phyloP scores from a whole-genome alignment of 163 green algal species.

The Scenedesmus sp. region DNA sequence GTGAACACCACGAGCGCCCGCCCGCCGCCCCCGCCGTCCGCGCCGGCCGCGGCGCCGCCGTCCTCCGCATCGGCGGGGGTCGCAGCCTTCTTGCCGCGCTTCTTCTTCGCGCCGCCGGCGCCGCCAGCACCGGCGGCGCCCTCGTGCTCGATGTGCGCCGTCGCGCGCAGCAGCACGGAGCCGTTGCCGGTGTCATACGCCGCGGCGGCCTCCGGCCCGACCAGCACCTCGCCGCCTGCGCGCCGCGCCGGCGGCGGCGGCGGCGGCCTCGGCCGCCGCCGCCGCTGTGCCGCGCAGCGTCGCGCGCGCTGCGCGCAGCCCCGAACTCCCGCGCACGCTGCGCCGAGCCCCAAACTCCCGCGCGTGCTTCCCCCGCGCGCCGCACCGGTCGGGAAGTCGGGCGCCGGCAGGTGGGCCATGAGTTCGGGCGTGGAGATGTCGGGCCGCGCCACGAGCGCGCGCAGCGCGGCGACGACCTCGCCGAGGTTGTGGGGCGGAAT shows the following conservation, averaged over 20 bases:
- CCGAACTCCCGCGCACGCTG: no score
- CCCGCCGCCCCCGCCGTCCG: constrained; percentile 13
- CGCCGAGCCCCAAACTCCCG: no score
- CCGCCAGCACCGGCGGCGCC: no score
- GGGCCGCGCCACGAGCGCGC: constrained; percentile 82
- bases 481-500: constrained; percentile 97
- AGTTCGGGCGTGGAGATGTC: constrained; percentile 79
- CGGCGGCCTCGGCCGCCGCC: no score
- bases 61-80: background rate
- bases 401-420: constrained; percentile 85
- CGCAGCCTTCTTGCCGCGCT: constrained; percentile 4
- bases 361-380: no score
- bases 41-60: background rate
- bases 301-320: no score
- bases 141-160: constrained; percentile 77
- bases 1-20: constrained; percentile 83
- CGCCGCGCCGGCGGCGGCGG: no score
- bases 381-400: constrained; percentile 96
- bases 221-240: constrained; percentile 78
- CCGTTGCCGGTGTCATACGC: constrained; percentile 84
- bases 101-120: constrained; percentile 2
- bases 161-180: constrained; percentile 77
- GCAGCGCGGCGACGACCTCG: constrained; percentile 80
- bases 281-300: no score
- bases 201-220: constrained; percentile 59